Base-by-base conservation (phyloP, 2,329 filamentous ascomycete species). In the Furcasterigmium furcatum region DNA sequence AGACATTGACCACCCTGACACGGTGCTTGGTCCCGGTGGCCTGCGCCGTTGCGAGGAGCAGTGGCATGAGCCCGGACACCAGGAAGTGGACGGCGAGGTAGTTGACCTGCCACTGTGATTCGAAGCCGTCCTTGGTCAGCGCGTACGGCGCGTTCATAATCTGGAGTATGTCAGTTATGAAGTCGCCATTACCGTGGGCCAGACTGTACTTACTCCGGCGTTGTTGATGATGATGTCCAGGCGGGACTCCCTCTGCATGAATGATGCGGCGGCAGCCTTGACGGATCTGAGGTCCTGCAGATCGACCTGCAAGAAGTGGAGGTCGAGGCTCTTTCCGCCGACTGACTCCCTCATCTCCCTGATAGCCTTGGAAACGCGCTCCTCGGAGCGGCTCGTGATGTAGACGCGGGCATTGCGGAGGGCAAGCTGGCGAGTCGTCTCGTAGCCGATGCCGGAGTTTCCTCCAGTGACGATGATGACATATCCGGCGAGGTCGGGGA, bases 211-310 rank as follows among this genome's bases (percentile, higher is more conserved):
- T n/a, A n/a, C 45, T 4, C 55, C 55, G 2, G 55, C 55, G 20
- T 57, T 57, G 20, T 56, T 57, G 12, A 57, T 55, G 1, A 57
- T 22, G 3, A 57, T 38, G 20, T 57, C 55, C 12, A 58, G 49
- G 2, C 47, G 46, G 9, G 41, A 20, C 12, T 58, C 56, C 7
- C 47, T 22, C 6, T 41, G 14, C 36, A 46, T 48, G 38, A 58
- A 58, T 4, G 51, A 45, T 3, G 36, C 40, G 3, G 40, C 49
- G 2, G 56, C 55, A 0, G 14, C 25, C 16, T 55, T 55, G 22
- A 58, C 47, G 1, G 46, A 55, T 16, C 48, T 49, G 1, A 58
- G 48, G 16, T 58, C 53, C 27, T 51, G 44, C 1, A 57, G 48
- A 16, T 58, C 52, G 2, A 58, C 38, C 29, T 57, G 48, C 5